These are phyloP conservation scores for Umbelopsis vinacea DNA, from an alignment of 192 early-diverging fungal genomes.

Conservation along the genomic window DNA sequence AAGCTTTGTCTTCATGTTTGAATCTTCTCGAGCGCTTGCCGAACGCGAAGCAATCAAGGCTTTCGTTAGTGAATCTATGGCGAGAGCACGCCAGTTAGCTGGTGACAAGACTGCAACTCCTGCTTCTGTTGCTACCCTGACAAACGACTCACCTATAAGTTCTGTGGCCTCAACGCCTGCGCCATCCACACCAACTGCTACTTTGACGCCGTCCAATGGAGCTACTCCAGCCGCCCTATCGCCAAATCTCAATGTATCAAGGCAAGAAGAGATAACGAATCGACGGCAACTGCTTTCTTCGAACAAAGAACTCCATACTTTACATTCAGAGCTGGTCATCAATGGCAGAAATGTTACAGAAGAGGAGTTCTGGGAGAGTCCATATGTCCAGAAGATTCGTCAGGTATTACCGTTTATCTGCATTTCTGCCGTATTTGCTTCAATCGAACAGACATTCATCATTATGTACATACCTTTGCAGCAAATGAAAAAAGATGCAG, in stretches of 20 bases:
- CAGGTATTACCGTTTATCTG: constrained; percentile 24
- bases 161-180: not conserved
- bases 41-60: constrained; percentile 42
- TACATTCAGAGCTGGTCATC: constrained; percentile 82
- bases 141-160: constrained; percentile 15
- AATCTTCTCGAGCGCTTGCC: constrained; percentile 23
- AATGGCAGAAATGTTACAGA: constrained; percentile 72
- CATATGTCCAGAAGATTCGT: constrained; percentile 56
- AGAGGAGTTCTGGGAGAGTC: constrained; percentile 93
- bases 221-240: constrained; percentile 8
- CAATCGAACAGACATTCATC: not conserved
- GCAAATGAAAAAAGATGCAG: constrained; percentile 71
- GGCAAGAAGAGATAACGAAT: constrained; percentile 62
- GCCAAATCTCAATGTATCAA: constrained; percentile 7
- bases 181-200: constrained; percentile 2
- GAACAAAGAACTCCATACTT: constrained; percentile 65
- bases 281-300: constrained; percentile 67
- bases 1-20: constrained; percentile 39
- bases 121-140: constrained; percentile 1
- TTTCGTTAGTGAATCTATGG: constrained; percentile 34
- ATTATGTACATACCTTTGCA: not conserved
- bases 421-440: too few species aligned
- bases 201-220: not conserved
- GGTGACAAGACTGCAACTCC: constrained; percentile 9
- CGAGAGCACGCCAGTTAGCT: constrained; percentile 20